phyloP scores from a whole-genome alignment of 495 filamentous ascomycete species.

The Articulospora tetracladia region DNA sequence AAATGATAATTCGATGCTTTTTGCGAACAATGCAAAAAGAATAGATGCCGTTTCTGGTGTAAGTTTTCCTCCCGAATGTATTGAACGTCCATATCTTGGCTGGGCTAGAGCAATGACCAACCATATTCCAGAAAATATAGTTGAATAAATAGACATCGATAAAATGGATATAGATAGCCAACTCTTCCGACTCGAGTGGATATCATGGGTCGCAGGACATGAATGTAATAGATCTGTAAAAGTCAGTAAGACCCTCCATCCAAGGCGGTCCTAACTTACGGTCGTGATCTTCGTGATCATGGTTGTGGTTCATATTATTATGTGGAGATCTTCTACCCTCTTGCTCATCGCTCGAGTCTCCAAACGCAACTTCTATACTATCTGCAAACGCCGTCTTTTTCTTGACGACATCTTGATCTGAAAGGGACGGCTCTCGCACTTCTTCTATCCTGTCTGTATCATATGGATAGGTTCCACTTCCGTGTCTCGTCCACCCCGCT shows the following conservation, averaged over 20 bases:
- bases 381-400: neutral
- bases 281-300: conserved; percentile 9
- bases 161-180: conserved; percentile 58
- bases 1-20: conserved; percentile 71
- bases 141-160: conserved; percentile 62
- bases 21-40: conserved; percentile 61
- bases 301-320: conserved; percentile 1
- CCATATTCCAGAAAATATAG: conserved; percentile 60
- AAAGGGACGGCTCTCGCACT: neutral
- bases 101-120: conserved; percentile 52
- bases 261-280: neutral
- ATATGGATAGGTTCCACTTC: neutral
- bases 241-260: neutral
- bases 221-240: conserved; percentile 14
- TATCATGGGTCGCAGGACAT: conserved; percentile 30
- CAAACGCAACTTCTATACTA: neutral
- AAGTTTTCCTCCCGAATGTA: conserved; percentile 45
- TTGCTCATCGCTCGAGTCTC: neutral
- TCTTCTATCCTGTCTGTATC: neutral
- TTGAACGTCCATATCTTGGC: conserved; percentile 52
- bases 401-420: neutral
- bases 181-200: conserved; percentile 36
- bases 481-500: neutral
- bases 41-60: conserved; percentile 54
- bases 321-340: neutral